Conservation (phyloP, 768 basidiomycete species). For the Podaxis sp. region DNA sequence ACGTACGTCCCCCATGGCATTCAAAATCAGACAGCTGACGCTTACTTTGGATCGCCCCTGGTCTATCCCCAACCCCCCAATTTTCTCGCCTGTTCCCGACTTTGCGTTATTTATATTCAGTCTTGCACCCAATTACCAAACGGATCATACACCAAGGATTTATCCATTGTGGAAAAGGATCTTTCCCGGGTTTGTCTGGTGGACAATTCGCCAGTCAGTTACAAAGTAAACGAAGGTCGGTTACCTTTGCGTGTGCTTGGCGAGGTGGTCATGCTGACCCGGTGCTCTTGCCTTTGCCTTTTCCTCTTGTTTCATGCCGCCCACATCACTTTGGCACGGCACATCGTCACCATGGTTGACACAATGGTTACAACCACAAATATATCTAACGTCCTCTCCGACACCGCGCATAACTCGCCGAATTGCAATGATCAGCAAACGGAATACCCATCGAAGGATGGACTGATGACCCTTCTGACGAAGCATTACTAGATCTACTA, state of each 20-base stretch:
- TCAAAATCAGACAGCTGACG: neutral
- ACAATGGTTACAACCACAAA: neutral
- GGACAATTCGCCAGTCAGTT: constrained; percentile 94
- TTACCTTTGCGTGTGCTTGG: constrained; percentile 6
- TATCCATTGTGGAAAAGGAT: constrained; percentile 83
- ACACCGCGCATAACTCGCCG: neutral
- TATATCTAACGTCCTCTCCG: neutral
- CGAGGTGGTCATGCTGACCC: neutral
- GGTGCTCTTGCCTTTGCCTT: neutral
- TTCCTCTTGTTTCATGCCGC: neutral
- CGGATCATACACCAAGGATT: constrained; percentile 93
- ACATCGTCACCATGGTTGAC: neutral
- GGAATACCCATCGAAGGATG: constrained; percentile 99
- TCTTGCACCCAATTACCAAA: constrained; percentile 91
- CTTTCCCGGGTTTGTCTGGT: constrained; percentile 91
- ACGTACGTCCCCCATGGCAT: constrained; percentile 45
- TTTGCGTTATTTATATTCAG: constrained; percentile 30
- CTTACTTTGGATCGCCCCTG: constrained; percentile 10
- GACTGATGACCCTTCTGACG: constrained; percentile 96
- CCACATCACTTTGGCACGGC: neutral
- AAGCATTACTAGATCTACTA: constrained; percentile 91
- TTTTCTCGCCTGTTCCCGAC: neutral
- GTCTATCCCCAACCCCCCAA: constrained; percentile 4
- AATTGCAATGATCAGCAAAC: constrained; percentile 57
- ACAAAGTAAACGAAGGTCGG: constrained; percentile 89